Evolutionary conservation across 441 rosid species (phyloP).

Genomic region (Eruca vesicaria): DNA sequence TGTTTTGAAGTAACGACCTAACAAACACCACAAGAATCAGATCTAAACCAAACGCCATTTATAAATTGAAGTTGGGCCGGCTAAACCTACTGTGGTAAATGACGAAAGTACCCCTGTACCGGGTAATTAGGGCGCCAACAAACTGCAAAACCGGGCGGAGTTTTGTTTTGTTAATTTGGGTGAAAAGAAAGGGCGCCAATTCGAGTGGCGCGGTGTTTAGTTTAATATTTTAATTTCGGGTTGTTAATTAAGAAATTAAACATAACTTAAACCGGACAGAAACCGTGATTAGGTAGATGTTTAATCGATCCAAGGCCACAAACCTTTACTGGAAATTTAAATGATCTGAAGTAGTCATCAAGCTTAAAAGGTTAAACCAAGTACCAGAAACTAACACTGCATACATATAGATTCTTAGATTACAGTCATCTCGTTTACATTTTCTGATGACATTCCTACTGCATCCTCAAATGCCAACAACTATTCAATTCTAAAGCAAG

Average conservation of each 20-base stretch:
- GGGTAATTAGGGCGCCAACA: neutral
- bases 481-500: constrained; percentile 21
- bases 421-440: neutral
- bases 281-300: neutral
- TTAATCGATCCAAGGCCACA: neutral
- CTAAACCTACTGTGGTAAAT: neutral
- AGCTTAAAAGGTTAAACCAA: neutral
- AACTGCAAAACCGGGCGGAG: too few species aligned
- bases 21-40: constrained; percentile 4
- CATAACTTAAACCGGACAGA: neutral
- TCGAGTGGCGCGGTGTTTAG: neutral
- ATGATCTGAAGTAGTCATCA: neutral
- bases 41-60: constrained; percentile 13
- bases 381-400: neutral
- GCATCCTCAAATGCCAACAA: neutral
- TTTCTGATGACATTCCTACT: neutral
- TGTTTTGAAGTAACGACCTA: neutral
- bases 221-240: neutral
- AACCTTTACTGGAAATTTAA: neutral
- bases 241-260: neutral
- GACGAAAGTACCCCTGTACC: constrained; percentile 5
- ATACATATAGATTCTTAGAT: neutral
- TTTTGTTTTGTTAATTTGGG: neutral
- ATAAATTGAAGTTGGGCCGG: constrained; percentile 8
- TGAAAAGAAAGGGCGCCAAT: constrained; percentile 25